A percentile compares a stretch with the other conserved stretches of the same genome.
Conservation (phyloP, 2,329 filamentous ascomycete genomes). For the Trichoderma semiorbis region DNA sequence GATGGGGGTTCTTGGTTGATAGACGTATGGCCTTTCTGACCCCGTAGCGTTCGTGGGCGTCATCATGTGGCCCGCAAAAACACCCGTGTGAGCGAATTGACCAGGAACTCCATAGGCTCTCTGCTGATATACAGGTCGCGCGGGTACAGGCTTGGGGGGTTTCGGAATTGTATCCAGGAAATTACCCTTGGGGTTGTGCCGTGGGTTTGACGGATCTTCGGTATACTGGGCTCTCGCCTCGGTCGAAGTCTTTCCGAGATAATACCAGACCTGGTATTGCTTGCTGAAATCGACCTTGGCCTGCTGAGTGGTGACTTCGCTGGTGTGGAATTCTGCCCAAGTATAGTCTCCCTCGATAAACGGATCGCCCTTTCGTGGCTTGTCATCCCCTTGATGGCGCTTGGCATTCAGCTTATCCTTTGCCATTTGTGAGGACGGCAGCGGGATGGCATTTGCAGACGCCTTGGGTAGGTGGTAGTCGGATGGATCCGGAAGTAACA, state of each 20-base stretch:
- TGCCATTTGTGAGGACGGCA: constrained; percentile 61
- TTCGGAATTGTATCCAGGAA: constrained; percentile 68
- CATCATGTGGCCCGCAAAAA: constrained; percentile 59
- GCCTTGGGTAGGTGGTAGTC: constrained; percentile 73
- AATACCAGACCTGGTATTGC: constrained; percentile 79
- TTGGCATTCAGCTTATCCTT: constrained; percentile 67
- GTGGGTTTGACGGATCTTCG: constrained; percentile 60
- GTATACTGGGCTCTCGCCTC: constrained; percentile 91
- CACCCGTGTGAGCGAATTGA: constrained; percentile 18
- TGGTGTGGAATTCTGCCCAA: constrained; percentile 77
- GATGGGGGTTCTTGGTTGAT: constrained; percentile 24
- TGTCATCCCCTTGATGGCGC: constrained; percentile 55
- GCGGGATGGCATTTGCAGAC: constrained; percentile 66
- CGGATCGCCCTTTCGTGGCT: constrained; percentile 61
- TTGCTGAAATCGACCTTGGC: constrained; percentile 69
- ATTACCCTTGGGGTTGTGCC: constrained; percentile 66
- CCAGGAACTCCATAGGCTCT: constrained; percentile 26
- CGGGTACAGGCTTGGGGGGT: constrained; percentile 39
- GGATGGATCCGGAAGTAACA: constrained; percentile 67
- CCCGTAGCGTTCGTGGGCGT: constrained; percentile 47
- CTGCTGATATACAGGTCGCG: constrained; percentile 24
- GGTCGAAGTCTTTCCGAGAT: constrained; percentile 80
- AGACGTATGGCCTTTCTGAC: constrained; percentile 34
- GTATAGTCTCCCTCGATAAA: constrained; percentile 60
- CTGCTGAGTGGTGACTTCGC: constrained; percentile 57